Percentiles rank a stretch among this genome's conserved stretches.
phyloP scores from a whole-genome alignment of 495 filamentous ascomycete genomes.

The Aspergillus ellipticus region DNA sequence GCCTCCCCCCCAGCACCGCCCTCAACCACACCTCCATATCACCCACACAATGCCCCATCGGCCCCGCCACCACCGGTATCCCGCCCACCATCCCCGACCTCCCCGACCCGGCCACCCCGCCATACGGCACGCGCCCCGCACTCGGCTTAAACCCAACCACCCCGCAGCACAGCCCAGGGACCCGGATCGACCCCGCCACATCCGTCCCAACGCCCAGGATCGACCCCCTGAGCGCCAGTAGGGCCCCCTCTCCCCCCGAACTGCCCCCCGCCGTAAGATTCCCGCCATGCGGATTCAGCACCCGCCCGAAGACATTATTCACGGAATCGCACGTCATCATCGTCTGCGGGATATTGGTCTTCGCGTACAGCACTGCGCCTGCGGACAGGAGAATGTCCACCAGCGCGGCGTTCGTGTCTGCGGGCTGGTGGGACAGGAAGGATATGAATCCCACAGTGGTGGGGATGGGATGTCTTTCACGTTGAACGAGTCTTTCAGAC shows the following conservation, averaged over 20 bases:
- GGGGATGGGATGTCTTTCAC: conserved; percentile 41
- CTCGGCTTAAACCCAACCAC: conserved; percentile 61
- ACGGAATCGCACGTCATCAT: conserved; percentile 47
- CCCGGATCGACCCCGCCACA: conserved; percentile 59
- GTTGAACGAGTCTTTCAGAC: conserved; percentile 60
- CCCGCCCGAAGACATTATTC: conserved; percentile 39
- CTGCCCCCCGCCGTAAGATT: conserved; percentile 53
- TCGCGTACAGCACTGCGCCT: conserved; percentile 54
- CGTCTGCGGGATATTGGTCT: conserved; percentile 56
- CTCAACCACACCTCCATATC: conserved; percentile 28
- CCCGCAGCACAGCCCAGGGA: conserved; percentile 58
- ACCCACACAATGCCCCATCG: conserved; percentile 33
- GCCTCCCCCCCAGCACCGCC: conserved; percentile 9
- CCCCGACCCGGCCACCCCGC: conserved; percentile 32
- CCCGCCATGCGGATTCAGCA: conserved; percentile 52
- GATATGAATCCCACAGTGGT: conserved; percentile 27
- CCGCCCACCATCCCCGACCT: conserved; percentile 38
- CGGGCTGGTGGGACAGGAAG: conserved; percentile 50
- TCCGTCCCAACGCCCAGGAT: conserved; percentile 64
- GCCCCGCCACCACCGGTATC: conserved; percentile 32
- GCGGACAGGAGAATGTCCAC: conserved; percentile 27
- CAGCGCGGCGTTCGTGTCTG: conserved; percentile 36
- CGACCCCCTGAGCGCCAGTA: conserved; percentile 54
- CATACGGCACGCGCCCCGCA: conserved; percentile 47
- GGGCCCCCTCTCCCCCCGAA: conserved; percentile 61